Base-by-base conservation (phyloP, 106 monocot genomes). In the Gastrodia elata region DNA sequence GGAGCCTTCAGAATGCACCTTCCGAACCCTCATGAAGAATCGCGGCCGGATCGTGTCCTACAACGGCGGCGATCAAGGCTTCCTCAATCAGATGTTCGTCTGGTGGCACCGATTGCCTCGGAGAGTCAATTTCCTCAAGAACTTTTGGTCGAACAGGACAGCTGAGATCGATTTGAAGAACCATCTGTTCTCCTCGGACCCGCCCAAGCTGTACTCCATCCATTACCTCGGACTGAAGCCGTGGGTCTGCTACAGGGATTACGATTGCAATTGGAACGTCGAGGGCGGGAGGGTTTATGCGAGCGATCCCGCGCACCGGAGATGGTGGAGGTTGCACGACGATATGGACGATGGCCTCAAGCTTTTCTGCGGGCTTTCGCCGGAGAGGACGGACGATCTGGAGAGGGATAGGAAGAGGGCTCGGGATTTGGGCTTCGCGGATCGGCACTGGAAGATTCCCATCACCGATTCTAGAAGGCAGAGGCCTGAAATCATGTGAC, bases 31-130 rank as follows among this genome's bases (percentile, higher is more conserved):
- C 2, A 82, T 91, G 81, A 61, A 42, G 36, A 58, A 73, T 0
- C 70, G 82, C 9, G 33, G 73, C 57, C 81, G 88, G 42, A 71
- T 91, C 8, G 38, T 88, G 15, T 94, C 94, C 24, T 94, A 94
- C 84, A 94, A 94, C 56, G 94, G 94, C 39, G 94, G 94, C 10
- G 94, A 94, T 71, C 94, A 94, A 61, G 94, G 94, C 2, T 94
- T 84, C 72, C 79, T 94, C 27, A 94, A 94, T 65, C 91, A 94
- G 70, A 78, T 83, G 32, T 94, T 94, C 43, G 86, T 85, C 9
- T 94, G 94, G 94, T 94, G 94, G 94, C 94, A 94, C 73, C 77
- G 94, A 11, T 75, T 94, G 73, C 91, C 94, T 46, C 70, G 84
- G 44, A 64, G 86, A n/a, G 81, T 91, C n/a, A 94, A 94, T 75